A percentile compares a stretch with the other conserved stretches of the same genome.
Evolutionary conservation across 495 filamentous ascomycete species (phyloP).

Genomic region (Neurospora discreta): DNA sequence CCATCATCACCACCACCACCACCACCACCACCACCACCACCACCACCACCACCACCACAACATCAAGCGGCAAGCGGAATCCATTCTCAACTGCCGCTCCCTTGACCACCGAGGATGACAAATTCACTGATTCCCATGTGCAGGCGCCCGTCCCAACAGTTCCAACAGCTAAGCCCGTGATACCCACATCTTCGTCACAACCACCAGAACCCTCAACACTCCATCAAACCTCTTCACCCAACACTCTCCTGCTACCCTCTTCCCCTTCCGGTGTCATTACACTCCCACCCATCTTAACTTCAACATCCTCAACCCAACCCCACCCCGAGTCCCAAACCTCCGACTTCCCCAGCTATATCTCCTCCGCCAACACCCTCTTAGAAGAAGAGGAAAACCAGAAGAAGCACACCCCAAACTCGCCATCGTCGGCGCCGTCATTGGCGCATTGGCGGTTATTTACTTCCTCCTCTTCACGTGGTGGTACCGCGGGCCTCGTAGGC

Average conservation of each 20-base stretch:
- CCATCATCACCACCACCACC: neutral
- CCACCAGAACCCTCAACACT: neutral
- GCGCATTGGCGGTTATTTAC: neutral
- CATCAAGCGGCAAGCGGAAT: neutral
- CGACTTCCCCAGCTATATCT: neutral
- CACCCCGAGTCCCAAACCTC: neutral
- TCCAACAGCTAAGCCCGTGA: neutral
- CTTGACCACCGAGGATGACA: neutral
- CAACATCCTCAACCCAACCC: neutral
- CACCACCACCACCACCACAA: neutral
- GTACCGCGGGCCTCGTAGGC: neutral
- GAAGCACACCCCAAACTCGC: neutral
- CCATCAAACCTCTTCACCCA: neutral
- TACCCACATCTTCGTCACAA: neutral
- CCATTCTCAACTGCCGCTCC: neutral
- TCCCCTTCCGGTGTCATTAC: no score
- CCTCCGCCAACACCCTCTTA: neutral
- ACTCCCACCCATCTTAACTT: neutral
- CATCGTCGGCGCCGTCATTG: neutral
- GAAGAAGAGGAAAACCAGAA: neutral
- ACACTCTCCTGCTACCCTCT: no score
- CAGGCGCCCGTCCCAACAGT: neutral
- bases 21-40: neutral
- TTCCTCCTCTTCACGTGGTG: neutral
- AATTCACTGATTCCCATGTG: neutral